Percentiles rank a stretch among this genome's conserved stretches.
Evolutionary conservation across 768 basidiomycete genomes (phyloP).

Genomic region (Lactarius psammicola): DNA sequence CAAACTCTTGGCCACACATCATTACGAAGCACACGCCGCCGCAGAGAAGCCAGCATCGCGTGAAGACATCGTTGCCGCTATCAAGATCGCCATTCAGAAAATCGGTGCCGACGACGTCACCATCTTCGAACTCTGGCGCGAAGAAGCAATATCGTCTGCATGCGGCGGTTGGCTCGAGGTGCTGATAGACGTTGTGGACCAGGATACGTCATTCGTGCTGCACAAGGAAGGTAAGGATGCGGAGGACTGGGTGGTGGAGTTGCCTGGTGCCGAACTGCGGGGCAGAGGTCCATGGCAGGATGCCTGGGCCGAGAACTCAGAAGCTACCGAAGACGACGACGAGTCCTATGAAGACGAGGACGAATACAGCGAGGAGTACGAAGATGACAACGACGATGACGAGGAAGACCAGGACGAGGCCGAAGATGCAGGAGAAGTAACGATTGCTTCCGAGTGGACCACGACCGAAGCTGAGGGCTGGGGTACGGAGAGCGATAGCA

Average conservation of each 20-base stretch:
- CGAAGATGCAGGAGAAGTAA: not conserved
- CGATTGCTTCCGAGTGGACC: not conserved
- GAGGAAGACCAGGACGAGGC: not conserved
- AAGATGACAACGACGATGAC: not conserved
- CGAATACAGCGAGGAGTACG: not conserved
- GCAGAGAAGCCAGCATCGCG: slow-evolving; percentile 45
- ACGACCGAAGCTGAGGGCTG: not conserved
- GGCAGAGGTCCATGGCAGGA: slow-evolving; percentile 24
- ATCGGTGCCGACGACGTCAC: slow-evolving; percentile 49
- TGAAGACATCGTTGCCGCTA: slow-evolving; percentile 47
- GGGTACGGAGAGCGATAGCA: not conserved
- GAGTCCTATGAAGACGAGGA: not conserved
- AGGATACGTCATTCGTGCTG: slow-evolving; percentile 8
- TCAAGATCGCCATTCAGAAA: slow-evolving; percentile 55
- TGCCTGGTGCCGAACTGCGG: slow-evolving; percentile 31
- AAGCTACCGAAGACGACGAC: not conserved
- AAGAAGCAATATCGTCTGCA: slow-evolving; percentile 44
- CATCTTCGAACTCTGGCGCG: slow-evolving; percentile 44
- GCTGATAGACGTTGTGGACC: slow-evolving; percentile 48
- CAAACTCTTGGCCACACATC: slow-evolving; percentile 46
- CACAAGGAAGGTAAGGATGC: slow-evolving; percentile 25
- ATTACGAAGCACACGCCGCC: slow-evolving; percentile 50
- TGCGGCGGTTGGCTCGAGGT: slow-evolving; percentile 66
- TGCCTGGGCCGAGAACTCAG: slow-evolving; percentile 17
- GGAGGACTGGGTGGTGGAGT: slow-evolving; percentile 28